Base-by-base conservation (phyloP, 140 eudicot species). In the Anethum foeniculum region DNA sequence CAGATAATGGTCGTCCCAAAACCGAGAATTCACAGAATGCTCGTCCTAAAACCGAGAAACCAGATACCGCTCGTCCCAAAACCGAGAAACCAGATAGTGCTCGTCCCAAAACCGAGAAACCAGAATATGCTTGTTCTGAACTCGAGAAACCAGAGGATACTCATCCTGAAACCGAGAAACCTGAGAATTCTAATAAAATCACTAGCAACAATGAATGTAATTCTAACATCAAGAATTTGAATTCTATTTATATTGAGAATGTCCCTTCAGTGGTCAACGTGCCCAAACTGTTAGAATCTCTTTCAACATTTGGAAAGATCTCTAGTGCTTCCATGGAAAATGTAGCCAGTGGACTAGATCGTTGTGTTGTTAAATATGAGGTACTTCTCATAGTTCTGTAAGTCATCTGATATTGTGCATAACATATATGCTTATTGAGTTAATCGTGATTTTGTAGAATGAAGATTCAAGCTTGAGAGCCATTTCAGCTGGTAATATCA, bases 231-330 rank as follows among this genome's bases (percentile, higher is more conserved):
- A 44, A 65, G 64, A 25, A 25, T 56, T 54, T 77, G 9, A 47
- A 25, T 75, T 87, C 81, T 18, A 52, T 84, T 34, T 28, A 73
- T 38, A 39, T 84, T 64, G 80, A 72, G 64, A 77, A 84, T 77
- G 83, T 87, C 25, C 84, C 80, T 38, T 34, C 86, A 43, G 19
- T 23, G 23, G 44, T 82, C 38, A 58, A 79, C 78, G 75, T 82
- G 62, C 7, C 77, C n/a, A 79, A 82, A 75, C 84, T 86, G 25
- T 62, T 83, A 38, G 79, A 80, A 77, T 78, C 89, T 67, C 32
- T 83, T 83, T 86, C 89, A 23, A 77, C 43, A 23, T 86, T 69
- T 60, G 89, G 87, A 41, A 74, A 86, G 78, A 41, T 83, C 81
- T 71, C 83, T 41, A 75, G 85, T 51, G 81, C 85, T 58, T 81